Base-by-base conservation (phyloP, 2,329 filamentous ascomycete species). In the Fusarium xylarioides region DNA sequence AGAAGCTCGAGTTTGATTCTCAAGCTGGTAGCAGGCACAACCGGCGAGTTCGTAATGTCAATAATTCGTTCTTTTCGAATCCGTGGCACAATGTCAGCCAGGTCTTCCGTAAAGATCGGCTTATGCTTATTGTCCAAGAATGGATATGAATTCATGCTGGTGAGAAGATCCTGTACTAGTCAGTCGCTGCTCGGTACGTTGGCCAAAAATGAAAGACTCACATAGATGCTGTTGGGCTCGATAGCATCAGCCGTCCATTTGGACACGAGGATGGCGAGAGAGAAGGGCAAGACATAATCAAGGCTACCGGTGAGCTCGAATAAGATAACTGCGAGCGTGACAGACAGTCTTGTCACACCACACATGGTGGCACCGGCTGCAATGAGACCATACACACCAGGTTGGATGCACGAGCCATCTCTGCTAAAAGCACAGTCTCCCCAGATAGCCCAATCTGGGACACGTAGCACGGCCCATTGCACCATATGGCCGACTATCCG, bases 181-280 rank as follows among this genome's bases (percentile, higher is more conserved):
- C 32, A 79, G 79, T 56, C 21, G 54, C 15, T 40, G 11, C 7
- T 21, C 32, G 7, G 3, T 8, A 30, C 12, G 18, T 11, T 14
- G 23, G 18, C 15, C 12, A 38, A 21, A 37, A 14, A 9, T 14
- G 6, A 23, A 37, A 83, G 23, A 28, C 90, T 83, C 82, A 92
- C 91, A 80, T 98, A 98, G 70, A 99, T 98, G 81, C 94, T 97
- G 59, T 94, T 88, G 21, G 95, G 96, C 81, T 99, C 96, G 57
- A 99, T 90, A 7, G 95, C 95, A 82, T 98, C 96, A 0, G 96
- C 95, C 0, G 95, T 97, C 96, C 96, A 99, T 83, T 99, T 99
- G n/a, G 95, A 91, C 34, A 97, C 95, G 8, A 98, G 86, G 38
- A 99, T 94, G 1, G 94, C 92, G 14, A 99, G 85, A 1, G 95